A percentile compares a stretch with the other conserved stretches of the same genome.
Evolutionary conservation across 2,329 filamentous ascomycete genomes (phyloP).

Genomic region (Periconia sp.): DNA sequence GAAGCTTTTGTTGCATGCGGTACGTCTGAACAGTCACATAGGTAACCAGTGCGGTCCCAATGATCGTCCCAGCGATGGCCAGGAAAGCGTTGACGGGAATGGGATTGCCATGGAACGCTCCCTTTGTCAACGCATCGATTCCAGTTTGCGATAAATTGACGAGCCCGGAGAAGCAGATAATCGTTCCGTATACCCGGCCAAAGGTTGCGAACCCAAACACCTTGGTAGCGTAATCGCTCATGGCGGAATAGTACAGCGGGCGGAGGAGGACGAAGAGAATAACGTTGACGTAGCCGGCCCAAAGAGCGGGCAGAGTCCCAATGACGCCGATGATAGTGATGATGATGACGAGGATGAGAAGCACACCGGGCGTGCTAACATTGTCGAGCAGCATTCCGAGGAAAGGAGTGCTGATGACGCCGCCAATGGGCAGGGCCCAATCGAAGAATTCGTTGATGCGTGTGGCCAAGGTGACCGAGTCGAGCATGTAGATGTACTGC

Average conservation of each 20-base stretch:
- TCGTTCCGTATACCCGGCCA: conserved; percentile 85
- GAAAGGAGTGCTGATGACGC: conserved; percentile 80
- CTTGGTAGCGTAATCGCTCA: conserved; percentile 87
- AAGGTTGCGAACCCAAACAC: conserved; percentile 91
- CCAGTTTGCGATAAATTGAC: conserved; percentile 82
- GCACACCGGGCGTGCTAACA: conserved; percentile 72
- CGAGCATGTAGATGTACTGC: conserved; percentile 79
- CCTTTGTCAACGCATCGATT: conserved; percentile 77
- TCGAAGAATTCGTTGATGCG: conserved; percentile 84
- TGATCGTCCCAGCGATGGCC: conserved; percentile 63
- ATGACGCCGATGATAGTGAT: conserved; percentile 77
- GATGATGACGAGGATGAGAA: conserved; percentile 70
- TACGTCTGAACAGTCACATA: conserved; percentile 41
- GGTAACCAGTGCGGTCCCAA: conserved; percentile 68
- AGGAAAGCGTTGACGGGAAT: conserved; percentile 76
- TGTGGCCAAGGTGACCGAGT: conserved; percentile 64
- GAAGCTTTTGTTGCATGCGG: conserved; percentile 36
- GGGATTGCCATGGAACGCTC: conserved; percentile 72
- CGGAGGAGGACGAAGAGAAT: conserved; percentile 81
- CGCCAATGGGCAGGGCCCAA: conserved; percentile 79
- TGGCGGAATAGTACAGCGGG: conserved; percentile 87
- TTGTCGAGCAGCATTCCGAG: conserved; percentile 81
- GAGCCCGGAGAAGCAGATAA: conserved; percentile 82
- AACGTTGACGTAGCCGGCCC: conserved; percentile 77
- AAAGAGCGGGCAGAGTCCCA: conserved; percentile 71